A percentile compares a stretch with the other conserved stretches of the same genome.
Conservation (phyloP, 140 eudicot genomes). For the Senecio squalidus region DNA sequence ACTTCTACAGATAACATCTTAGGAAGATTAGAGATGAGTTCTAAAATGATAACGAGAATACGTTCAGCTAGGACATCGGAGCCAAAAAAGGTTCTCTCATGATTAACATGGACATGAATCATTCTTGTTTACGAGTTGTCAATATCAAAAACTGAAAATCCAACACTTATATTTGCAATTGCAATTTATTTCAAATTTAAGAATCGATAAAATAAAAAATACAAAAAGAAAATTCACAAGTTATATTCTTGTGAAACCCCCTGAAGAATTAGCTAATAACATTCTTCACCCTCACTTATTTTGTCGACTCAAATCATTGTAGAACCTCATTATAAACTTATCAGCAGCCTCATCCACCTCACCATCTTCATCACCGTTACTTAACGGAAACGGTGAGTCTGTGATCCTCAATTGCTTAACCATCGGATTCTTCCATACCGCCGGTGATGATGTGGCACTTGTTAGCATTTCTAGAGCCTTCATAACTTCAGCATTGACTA, state of each 20-base stretch:
- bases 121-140: too few relatives aligned
- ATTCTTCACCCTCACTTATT: conserved; percentile 1
- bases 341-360: conserved; percentile 68
- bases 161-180: too few relatives aligned
- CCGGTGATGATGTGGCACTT: conserved; percentile 15
- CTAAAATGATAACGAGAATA: too few relatives aligned
- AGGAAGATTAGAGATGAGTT: too few relatives aligned
- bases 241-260: not conserved
- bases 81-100: too few relatives aligned
- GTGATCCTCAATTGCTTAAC: conserved; percentile 48
- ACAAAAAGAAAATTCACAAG: not conserved
- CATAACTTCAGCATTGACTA: conserved; percentile 1
- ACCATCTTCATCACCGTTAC: conserved; percentile 20
- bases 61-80: too few relatives aligned
- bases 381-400: conserved; percentile 50
- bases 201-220: too few relatives aligned
- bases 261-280: conserved; percentile 11
- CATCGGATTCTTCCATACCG: conserved; percentile 20
- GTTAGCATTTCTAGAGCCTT: conserved; percentile 37
- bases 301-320: conserved; percentile 38
- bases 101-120: too few relatives aligned
- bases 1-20: too few relatives aligned
- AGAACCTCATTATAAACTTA: conserved; percentile 50
- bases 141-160: too few relatives aligned
- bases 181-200: too few relatives aligned